These are phyloP conservation scores for Ophiocordyceps australis DNA, from an alignment of 2,329 filamentous ascomycete species.

Conservation along the genomic window DNA sequence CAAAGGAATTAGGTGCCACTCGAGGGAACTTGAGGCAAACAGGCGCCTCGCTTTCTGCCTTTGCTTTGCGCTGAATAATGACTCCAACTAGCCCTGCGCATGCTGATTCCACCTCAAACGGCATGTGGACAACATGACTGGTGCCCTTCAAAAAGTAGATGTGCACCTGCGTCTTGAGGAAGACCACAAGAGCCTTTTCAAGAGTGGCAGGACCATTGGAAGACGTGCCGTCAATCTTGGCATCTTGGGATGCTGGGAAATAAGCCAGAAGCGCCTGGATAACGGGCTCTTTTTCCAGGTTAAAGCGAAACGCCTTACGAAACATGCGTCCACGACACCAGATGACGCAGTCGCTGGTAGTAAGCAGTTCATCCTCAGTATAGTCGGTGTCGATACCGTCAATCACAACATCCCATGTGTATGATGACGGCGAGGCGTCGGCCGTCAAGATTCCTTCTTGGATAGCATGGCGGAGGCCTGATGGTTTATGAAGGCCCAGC, in stretches of 20 bases:
- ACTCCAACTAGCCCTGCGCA: constrained; percentile 70
- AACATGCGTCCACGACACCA: constrained; percentile 82
- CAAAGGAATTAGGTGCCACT: constrained; percentile 70
- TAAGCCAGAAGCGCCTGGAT: constrained; percentile 73
- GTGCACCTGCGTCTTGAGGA: constrained; percentile 83
- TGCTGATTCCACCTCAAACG: constrained; percentile 82
- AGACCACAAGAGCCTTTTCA: constrained; percentile 65
- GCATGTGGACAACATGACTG: constrained; percentile 78
- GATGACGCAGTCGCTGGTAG: constrained; percentile 57
- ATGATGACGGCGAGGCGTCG: constrained; percentile 46
- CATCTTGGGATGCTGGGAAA: constrained; percentile 43
- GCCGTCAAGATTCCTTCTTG: constrained; percentile 58
- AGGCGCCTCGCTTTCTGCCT: constrained; percentile 27
- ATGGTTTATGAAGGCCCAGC: constrained; percentile 77
- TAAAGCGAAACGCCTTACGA: constrained; percentile 71
- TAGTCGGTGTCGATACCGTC: constrained; percentile 19
- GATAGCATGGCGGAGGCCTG: constrained; percentile 67
- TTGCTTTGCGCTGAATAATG: constrained; percentile 66
- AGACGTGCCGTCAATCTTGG: constrained; percentile 4
- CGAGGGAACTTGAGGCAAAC: constrained; percentile 36
- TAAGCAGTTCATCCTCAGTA: constrained; percentile 63
- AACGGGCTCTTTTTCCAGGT: constrained; percentile 71
- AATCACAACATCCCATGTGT: constrained; percentile 53
- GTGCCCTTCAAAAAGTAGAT: constrained; percentile 81
- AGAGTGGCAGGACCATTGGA: constrained; percentile 10